Percentiles rank a stretch among this genome's conserved stretches.
These are phyloP conservation scores for Carex parvula DNA, from an alignment of 176 grass and related monocot species.

Conservation along the genomic window DNA sequence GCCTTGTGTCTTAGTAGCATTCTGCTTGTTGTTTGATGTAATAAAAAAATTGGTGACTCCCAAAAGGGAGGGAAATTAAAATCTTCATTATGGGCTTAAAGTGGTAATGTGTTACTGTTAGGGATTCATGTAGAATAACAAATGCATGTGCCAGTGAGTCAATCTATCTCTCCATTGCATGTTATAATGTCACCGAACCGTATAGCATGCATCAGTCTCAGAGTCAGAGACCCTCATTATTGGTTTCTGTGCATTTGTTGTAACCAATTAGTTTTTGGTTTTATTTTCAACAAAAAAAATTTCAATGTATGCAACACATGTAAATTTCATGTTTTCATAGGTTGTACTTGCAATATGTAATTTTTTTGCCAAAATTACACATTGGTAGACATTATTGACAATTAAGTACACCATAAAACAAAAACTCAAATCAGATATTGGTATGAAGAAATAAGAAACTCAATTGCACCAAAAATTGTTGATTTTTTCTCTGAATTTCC, in stretches of 20 bases:
- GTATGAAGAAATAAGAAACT: background rate
- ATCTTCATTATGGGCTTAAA: background rate
- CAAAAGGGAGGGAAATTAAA: background rate
- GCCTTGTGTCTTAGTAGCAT: background rate
- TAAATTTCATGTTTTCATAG: too few relatives aligned
- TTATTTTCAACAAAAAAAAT: too few relatives aligned
- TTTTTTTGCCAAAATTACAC: background rate
- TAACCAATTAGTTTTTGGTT: too few relatives aligned
- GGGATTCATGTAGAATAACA: too few relatives aligned
- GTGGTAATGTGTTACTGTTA: background rate
- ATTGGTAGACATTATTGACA: background rate
- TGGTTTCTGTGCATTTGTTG: too few relatives aligned
- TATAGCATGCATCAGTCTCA: too few relatives aligned
- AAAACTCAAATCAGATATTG: background rate
- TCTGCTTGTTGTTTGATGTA: background rate
- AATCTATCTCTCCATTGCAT: too few relatives aligned
- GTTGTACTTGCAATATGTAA: background rate
- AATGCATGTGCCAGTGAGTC: too few relatives aligned
- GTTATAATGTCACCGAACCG: too few relatives aligned
- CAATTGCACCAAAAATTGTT: background rate
- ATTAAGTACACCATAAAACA: background rate
- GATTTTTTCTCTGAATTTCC: background rate
- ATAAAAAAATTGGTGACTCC: background rate
- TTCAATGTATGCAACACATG: too few relatives aligned
- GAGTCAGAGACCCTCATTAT: too few relatives aligned